These are phyloP conservation scores for Cydonia oblonga DNA, from an alignment of 331 rosid species.

Conservation along the genomic window DNA sequence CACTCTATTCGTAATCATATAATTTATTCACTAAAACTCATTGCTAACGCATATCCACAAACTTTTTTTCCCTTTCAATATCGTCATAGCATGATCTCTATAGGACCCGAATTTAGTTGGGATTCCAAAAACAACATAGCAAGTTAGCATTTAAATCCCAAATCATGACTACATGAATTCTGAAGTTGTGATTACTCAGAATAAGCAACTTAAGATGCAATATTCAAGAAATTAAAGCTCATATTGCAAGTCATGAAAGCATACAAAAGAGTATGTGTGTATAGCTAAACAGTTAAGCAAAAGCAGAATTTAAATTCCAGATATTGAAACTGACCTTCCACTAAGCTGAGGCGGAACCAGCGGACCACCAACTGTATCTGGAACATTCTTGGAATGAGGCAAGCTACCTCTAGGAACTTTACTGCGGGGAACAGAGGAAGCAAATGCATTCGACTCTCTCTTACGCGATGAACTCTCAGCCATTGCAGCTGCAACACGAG, in stretches of 20 bases:
- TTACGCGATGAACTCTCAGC: slow-evolving; percentile 72
- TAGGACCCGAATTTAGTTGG: neutral
- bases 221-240: too few species aligned
- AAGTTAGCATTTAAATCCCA: neutral
- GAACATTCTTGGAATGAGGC: slow-evolving; percentile 57
- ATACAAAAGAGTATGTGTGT: neutral
- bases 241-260: neutral
- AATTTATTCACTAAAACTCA: neutral
- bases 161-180: neutral
- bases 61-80: too few species aligned
- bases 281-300: neutral
- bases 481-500: slow-evolving; percentile 68
- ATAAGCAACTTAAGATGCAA: too few species aligned
- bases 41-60: neutral
- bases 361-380: slow-evolving; percentile 53
- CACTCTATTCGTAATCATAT: neutral
- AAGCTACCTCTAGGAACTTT: slow-evolving; percentile 65
- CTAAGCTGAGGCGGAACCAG: slow-evolving; percentile 84
- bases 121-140: neutral
- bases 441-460: slow-evolving; percentile 41
- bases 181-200: neutral
- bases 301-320: neutral
- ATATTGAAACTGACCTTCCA: slow-evolving; percentile 60
- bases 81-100: neutral
- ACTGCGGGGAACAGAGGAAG: slow-evolving; percentile 39